Percentiles rank a stretch among this genome's conserved stretches.
Evolutionary conservation across 352 stramenopile species (phyloP).

Genomic region (Globisporangium cystogenes): DNA sequence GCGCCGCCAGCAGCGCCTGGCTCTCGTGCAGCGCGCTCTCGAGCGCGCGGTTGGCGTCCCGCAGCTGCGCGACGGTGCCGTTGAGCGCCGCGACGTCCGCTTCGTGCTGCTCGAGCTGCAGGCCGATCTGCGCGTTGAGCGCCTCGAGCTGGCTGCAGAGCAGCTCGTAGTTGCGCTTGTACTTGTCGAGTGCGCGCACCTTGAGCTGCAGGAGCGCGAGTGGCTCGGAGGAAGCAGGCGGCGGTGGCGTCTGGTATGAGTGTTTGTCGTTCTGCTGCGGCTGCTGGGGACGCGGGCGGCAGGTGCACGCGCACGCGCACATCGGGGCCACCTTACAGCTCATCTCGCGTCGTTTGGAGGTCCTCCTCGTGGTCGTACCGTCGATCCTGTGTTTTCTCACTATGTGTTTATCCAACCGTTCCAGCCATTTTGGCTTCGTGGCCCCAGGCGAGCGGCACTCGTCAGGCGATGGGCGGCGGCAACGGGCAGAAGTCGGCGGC

Average conservation of each 20-base stretch:
- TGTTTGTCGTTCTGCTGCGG: background rate
- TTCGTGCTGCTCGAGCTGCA: conserved; percentile 68
- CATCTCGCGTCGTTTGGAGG: conserved; percentile 1
- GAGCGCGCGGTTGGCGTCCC: conserved; percentile 33
- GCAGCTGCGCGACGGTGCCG: conserved; percentile 26
- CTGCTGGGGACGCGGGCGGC: background rate
- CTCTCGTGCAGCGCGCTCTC: conserved; percentile 13
- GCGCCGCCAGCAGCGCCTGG: conserved; percentile 14
- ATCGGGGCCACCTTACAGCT: background rate
- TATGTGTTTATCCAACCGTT: too few relatives aligned
- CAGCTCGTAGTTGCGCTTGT: conserved; percentile 76
- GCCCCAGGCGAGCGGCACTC: background rate
- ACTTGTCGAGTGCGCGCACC: conserved; percentile 51
- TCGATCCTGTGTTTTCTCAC: too few relatives aligned
- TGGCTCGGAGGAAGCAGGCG: background rate
- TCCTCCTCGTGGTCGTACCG: too few relatives aligned
- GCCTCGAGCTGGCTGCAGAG: conserved; percentile 61
- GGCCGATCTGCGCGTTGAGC: conserved; percentile 61
- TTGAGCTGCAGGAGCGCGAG: conserved; percentile 30
- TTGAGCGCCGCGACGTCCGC: conserved; percentile 48
- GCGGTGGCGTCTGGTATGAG: background rate
- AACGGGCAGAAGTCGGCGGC: conserved; percentile 79
- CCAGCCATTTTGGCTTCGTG: too few relatives aligned
- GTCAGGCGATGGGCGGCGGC: conserved; percentile 59
- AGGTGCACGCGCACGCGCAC: background rate